These are phyloP conservation scores for Acephala macrosclerotiorum DNA, from an alignment of 2,329 filamentous ascomycete genomes.

Conservation along the genomic window DNA sequence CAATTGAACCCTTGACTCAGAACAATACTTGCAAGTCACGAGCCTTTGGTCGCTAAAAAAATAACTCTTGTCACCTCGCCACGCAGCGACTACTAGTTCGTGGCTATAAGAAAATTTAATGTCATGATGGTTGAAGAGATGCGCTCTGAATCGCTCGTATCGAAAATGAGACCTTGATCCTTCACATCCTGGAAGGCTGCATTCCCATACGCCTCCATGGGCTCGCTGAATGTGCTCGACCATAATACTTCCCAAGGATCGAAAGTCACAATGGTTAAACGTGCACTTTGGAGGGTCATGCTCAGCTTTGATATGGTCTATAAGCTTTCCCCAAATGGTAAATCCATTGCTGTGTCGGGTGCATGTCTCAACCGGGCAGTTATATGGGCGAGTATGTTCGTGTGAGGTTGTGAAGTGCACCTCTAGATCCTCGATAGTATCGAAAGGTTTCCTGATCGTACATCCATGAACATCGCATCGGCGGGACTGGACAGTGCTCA, in stretches of 20 bases:
- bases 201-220: not conserved
- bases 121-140: not conserved
- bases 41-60: not conserved
- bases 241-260: conserved; percentile 7
- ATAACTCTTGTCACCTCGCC: not conserved
- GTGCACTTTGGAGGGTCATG: conserved; percentile 8
- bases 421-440: not conserved
- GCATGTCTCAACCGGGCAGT: not conserved
- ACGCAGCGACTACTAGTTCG: not conserved
- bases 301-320: conserved; percentile 5
- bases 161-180: not conserved
- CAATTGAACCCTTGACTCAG: not conserved
- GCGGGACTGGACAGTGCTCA: not conserved
- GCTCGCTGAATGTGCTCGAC: conserved; percentile 1
- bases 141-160: not conserved
- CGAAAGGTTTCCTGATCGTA: not conserved
- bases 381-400: not conserved
- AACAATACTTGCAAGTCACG: not conserved
- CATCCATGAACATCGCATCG: not conserved
- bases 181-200: not conserved
- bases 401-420: not conserved
- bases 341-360: not conserved
- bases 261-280: conserved; percentile 12
- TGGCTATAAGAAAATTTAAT: not conserved
- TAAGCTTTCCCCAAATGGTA: not conserved